These are phyloP conservation scores for Petunia axillaris DNA, from an alignment of 257 asterid species.

Conservation along the genomic window DNA sequence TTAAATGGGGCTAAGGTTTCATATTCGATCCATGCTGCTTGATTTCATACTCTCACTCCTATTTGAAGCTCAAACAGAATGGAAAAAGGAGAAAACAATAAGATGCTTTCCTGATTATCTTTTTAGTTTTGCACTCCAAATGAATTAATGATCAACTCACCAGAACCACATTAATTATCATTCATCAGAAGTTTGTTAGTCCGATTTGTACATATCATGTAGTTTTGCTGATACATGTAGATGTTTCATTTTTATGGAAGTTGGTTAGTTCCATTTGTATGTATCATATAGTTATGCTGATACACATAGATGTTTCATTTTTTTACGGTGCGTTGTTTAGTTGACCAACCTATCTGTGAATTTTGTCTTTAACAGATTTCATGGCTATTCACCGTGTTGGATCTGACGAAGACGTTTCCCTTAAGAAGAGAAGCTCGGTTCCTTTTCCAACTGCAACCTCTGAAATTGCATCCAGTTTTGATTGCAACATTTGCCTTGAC, in stretches of 20 bases:
- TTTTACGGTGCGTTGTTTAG: neutral
- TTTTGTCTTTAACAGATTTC: slow-evolving; percentile 46
- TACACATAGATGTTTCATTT: neutral
- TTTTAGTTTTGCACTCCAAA: neutral
- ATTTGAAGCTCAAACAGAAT: slow-evolving; percentile 2
- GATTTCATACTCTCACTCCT: slow-evolving; percentile 3
- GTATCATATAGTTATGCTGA: neutral
- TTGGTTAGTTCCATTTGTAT: slow-evolving; percentile 10
- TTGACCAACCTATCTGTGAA: neutral
- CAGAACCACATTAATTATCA: neutral
- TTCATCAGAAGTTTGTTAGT: neutral
- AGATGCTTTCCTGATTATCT: neutral
- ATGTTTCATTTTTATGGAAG: neutral
- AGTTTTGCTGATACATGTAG: neutral
- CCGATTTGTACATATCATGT: slow-evolving; percentile 10
- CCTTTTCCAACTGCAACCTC: slow-evolving; percentile 38
- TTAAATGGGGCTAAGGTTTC: neutral
- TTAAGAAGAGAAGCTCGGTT: slow-evolving; percentile 42
- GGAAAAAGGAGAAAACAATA: neutral
- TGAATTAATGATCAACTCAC: neutral
- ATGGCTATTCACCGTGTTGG: slow-evolving; percentile 50
- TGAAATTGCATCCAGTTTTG: slow-evolving; percentile 66
- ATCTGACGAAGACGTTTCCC: slow-evolving; percentile 46
- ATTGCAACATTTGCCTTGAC: slow-evolving; percentile 88
- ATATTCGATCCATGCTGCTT: slow-evolving; percentile 3